phyloP scores from a whole-genome alignment of 2,329 filamentous ascomycete genomes.

The Amphichorda felina region DNA sequence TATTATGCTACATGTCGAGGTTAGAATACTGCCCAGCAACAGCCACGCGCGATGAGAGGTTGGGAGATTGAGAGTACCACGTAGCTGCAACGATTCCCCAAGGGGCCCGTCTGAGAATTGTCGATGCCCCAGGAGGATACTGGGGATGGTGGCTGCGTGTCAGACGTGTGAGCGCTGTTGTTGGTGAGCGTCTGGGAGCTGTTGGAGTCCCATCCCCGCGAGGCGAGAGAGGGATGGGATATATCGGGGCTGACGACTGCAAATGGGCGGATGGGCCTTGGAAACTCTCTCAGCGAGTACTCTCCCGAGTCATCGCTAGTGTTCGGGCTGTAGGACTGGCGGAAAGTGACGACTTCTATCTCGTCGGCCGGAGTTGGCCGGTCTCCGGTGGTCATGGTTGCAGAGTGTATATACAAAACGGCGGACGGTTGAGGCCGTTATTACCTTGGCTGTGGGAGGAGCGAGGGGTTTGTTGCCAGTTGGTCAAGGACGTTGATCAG shows the following conservation, averaged over 20 bases:
- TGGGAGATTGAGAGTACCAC: not conserved
- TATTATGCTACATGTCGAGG: constrained; percentile 3
- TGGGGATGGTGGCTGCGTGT: constrained; percentile 1
- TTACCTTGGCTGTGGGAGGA: too few species aligned
- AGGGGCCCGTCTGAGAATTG: constrained; percentile 1
- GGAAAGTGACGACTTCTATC: constrained; percentile 8
- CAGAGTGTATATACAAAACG: too few species aligned
- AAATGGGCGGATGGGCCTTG: constrained; percentile 1
- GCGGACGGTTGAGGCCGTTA: too few species aligned
- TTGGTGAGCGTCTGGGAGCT: constrained; percentile 4
- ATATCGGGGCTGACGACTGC: not conserved
- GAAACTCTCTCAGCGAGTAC: constrained; percentile 1
- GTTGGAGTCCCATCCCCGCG: constrained; percentile 4
- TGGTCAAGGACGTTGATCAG: too few species aligned
- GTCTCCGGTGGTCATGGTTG: not conserved
- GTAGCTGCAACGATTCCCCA: constrained; percentile 1
- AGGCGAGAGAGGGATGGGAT: not conserved
- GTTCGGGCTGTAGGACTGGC: not conserved
- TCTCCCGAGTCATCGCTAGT: not conserved
- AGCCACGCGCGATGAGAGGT: too few species aligned
- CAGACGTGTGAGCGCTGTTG: not conserved
- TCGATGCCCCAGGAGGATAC: constrained; percentile 1
- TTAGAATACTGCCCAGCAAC: too few species aligned
- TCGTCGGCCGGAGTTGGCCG: constrained; percentile 7
- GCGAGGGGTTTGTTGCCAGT: too few species aligned